phyloP scores from a whole-genome alignment of 148 eudicot species.

The Chenopodium quinoa region DNA sequence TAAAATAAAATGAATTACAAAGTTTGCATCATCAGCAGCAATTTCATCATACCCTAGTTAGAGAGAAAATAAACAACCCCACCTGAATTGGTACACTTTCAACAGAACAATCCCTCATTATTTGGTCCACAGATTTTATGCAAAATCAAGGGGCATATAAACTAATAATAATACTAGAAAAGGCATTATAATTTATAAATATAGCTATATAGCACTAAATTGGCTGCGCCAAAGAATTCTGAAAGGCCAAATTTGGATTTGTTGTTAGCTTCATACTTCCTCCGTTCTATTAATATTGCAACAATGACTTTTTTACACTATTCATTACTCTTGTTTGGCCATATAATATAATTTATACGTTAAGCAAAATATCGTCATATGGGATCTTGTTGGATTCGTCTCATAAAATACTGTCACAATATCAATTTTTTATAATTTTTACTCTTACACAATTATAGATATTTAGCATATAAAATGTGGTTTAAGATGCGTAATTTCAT shows the following conservation, averaged over 20 bases:
- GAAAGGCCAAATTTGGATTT: constrained; percentile 27
- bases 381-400: no score
- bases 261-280: not conserved
- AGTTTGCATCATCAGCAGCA: not conserved
- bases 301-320: no score
- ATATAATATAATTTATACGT: no score
- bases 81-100: constrained; percentile 4
- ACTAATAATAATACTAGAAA: not conserved
- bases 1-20: not conserved
- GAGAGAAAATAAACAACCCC: not conserved
- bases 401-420: no score
- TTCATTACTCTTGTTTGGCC: no score
- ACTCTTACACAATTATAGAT: no score
- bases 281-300: no score
- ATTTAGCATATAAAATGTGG: no score
- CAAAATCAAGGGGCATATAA: constrained; percentile 1
- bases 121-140: not conserved
- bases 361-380: no score
- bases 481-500: no score
- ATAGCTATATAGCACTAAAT: not conserved
- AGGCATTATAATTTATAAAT: not conserved
- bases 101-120: not conserved
- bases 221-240: not conserved
- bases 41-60: no score
- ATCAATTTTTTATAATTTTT: no score